Evolutionary conservation across 2,329 filamentous ascomycete genomes (phyloP).

Genomic region (Ceratocystis diversiconidia): DNA sequence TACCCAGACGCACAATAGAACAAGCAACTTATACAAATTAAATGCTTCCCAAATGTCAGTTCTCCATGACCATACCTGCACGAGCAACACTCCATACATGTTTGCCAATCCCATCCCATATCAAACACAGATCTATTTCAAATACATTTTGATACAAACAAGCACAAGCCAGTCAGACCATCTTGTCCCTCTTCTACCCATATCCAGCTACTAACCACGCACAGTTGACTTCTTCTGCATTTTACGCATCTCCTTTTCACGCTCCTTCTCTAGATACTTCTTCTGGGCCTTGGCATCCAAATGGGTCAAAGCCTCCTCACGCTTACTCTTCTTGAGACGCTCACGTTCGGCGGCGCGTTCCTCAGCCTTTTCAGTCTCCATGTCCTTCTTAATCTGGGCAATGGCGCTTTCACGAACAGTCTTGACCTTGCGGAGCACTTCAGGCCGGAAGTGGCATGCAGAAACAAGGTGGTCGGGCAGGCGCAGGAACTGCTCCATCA

Average conservation of each 20-base stretch:
- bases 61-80: background rate
- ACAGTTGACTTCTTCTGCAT: slow-evolving; percentile 40
- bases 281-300: slow-evolving; percentile 73
- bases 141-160: slow-evolving; percentile 3
- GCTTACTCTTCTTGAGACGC: slow-evolving; percentile 73
- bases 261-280: slow-evolving; percentile 71
- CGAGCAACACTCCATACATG: background rate
- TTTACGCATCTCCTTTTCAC: slow-evolving; percentile 53
- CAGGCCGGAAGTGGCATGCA: slow-evolving; percentile 70
- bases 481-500: slow-evolving; percentile 72
- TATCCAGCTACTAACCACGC: slow-evolving; percentile 30
- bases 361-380: slow-evolving; percentile 69
- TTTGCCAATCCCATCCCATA: background rate
- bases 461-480: slow-evolving; percentile 70
- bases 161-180: background rate
- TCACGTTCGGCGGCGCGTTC: slow-evolving; percentile 59
- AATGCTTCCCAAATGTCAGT: too few relatives aligned
- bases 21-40: too few relatives aligned
- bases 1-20: too few relatives aligned
- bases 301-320: slow-evolving; percentile 64
- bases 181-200: background rate
- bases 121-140: slow-evolving; percentile 5
- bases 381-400: slow-evolving; percentile 61
- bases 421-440: slow-evolving; percentile 76
- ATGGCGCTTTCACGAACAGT: slow-evolving; percentile 66